Evolutionary conservation across 2,329 filamentous ascomycete genomes (phyloP).

Genomic region (Verticillium longisporum): DNA sequence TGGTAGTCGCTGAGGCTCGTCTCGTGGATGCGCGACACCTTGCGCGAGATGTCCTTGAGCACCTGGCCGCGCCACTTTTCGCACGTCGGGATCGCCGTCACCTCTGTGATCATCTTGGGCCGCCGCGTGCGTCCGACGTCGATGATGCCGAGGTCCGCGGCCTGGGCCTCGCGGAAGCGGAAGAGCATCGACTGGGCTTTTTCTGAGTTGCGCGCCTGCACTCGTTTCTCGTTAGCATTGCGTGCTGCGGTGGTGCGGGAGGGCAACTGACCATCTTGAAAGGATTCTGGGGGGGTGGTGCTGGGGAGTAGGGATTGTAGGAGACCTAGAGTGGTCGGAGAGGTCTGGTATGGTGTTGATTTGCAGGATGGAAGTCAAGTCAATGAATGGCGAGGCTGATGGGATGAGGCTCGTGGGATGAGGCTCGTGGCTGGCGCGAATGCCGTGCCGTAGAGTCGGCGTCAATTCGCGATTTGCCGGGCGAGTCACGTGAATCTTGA

Average conservation of each 20-base stretch:
- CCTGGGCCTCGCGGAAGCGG: constrained; percentile 96
- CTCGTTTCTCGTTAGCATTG: background rate
- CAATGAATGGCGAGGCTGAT: background rate
- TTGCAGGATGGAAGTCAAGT: background rate
- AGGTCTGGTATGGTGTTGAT: background rate
- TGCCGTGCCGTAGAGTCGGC: background rate
- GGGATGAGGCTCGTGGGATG: background rate
- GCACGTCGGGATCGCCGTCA: constrained; percentile 76
- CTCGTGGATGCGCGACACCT: constrained; percentile 94
- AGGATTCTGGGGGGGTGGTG: background rate
- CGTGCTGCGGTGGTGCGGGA: background rate
- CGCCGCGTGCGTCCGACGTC: constrained; percentile 85
- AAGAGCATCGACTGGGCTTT: constrained; percentile 99
- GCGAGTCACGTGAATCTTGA: background rate
- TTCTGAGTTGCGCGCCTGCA: constrained; percentile 88
- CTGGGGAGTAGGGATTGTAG: background rate
- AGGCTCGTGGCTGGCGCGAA: background rate
- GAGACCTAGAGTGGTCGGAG: background rate
- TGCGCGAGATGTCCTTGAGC: constrained; percentile 92
- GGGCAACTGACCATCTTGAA: background rate
- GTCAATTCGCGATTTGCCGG: background rate
- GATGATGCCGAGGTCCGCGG: constrained; percentile 91
- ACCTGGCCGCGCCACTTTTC: constrained; percentile 99
- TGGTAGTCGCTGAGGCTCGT: constrained; percentile 88
- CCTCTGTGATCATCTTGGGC: constrained; percentile 83